Evolutionary conservation across 345 rosid genomes (phyloP).

Genomic region (Eucalyptus leucophloia): DNA sequence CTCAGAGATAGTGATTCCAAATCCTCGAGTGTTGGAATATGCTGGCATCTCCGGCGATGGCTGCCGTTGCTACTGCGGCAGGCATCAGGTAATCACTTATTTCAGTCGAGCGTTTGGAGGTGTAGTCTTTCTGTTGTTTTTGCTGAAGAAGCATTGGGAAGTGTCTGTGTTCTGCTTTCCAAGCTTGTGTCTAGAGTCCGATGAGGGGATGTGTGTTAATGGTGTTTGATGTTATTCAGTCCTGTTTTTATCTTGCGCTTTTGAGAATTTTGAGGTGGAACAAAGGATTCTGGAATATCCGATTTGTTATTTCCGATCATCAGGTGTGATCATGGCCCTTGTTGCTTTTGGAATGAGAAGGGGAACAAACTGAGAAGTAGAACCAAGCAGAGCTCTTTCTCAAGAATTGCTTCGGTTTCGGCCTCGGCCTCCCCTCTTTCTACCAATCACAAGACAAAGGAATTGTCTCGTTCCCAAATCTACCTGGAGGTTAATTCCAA

Average conservation of each 20-base stretch:
- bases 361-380: slow-evolving; percentile 12
- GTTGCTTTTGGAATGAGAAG: slow-evolving; percentile 32
- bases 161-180: background rate
- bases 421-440: slow-evolving; percentile 66
- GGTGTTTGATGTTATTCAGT: background rate
- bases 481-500: slow-evolving; percentile 73
- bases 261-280: slow-evolving; percentile 14
- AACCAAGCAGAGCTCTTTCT: slow-evolving; percentile 24
- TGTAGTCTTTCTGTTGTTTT: background rate
- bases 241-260: background rate
- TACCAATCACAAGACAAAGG: slow-evolving; percentile 47
- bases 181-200: background rate
- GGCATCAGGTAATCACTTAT: background rate
- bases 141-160: background rate
- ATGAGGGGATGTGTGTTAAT: background rate
- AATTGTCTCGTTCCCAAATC: slow-evolving; percentile 37
- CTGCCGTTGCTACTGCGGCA: background rate
- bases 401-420: slow-evolving; percentile 16
- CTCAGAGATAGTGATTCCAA: background rate
- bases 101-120: background rate
- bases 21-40: background rate
- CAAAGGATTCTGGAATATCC: slow-evolving; percentile 25
- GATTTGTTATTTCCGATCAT: slow-evolving; percentile 54
- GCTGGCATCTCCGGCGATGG: background rate
- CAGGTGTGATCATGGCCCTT: slow-evolving; percentile 65